Evolutionary conservation across 306 rosid species (phyloP), one percentile per base, ranked within the genome.

Genomic region (Spatholobus suberectus): DNA sequence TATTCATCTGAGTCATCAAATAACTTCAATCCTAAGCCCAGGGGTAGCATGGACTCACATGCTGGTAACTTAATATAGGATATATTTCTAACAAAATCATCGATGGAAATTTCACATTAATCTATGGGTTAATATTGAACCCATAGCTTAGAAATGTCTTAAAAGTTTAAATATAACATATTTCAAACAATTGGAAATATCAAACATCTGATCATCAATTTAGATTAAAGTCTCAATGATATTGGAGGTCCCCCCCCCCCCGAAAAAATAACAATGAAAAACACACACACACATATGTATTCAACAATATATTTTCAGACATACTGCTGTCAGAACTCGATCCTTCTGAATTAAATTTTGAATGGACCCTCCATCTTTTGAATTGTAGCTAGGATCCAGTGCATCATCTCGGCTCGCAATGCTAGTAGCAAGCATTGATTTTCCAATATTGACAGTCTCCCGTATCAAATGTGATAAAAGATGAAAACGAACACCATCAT

Each of bases 401-500:
- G 79, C 59, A 70, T 93, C 97, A 76, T 96, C 99, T 72, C 89
- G 85, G 70, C 92, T 89, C 70, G 88, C 76, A 61, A 93, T 86
- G 84, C 94, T 94, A 51, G 93, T 89, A 63, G 94, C 99, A 86
- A 96, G 97, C 90, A 96, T 85, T 80, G 93, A 86, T 86, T 96
- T 96, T 75, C 99, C 95, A 75, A 89, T 85, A 65, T 81, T 92
- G 54, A 96, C 92, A 75, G 96, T 91, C 85, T 92, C 99, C 17
- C 96, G 92, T 73, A 96, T 90, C 92, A 94, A 89, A 88, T 93
- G 97, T 20, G 99, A 91, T 86, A 96, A 82, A 67, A 93, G 93
- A 84, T 96, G 99, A 88, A 96, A 90, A 81, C 97, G 99, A 70
- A 97, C 92, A 82, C 92, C 99, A 40, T 90, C 94, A 83, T 96